Evolutionary conservation across 257 asterid species (phyloP).

Genomic region (Craterostigma plantagineum): DNA sequence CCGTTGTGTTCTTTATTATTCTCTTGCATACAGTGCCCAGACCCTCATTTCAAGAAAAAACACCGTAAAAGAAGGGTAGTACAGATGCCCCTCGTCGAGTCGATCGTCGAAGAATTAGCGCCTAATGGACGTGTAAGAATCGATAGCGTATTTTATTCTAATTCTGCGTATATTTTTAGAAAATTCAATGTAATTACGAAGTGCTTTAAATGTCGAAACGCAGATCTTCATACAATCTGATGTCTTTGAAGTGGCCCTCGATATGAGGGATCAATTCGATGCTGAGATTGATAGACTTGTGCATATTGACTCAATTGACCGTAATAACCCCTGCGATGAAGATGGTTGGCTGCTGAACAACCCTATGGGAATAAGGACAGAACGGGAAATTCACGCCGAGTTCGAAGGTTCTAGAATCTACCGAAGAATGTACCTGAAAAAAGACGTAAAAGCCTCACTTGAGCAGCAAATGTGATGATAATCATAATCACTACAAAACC

Average conservation of each 20-base stretch:
- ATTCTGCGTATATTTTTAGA: background rate
- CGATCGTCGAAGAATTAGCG: conserved; percentile 35
- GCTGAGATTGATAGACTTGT: conserved; percentile 32
- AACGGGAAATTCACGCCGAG: conserved; percentile 64
- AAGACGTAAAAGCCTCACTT: conserved; percentile 1
- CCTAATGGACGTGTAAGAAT: conserved; percentile 69
- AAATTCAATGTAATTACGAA: background rate
- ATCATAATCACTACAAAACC: too few relatives aligned
- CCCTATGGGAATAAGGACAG: conserved; percentile 66
- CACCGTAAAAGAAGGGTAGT: conserved; percentile 86
- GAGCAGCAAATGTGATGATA: too few relatives aligned
- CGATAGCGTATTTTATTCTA: too few relatives aligned
- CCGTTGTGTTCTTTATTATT: background rate
- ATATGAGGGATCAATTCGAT: conserved; percentile 70
- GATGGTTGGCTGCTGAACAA: conserved; percentile 77
- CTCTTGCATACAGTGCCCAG: conserved; percentile 66
- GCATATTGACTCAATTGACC: conserved; percentile 26
- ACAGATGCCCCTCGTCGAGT: conserved; percentile 75
- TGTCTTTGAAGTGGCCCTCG: conserved; percentile 61
- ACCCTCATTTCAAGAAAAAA: conserved; percentile 86
- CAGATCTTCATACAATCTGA: conserved; percentile 88
- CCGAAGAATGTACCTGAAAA: conserved; percentile 41
- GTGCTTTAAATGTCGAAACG: conserved; percentile 8
- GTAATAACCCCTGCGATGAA: conserved; percentile 25
- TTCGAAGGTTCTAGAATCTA: conserved; percentile 44